Conservation (phyloP, 768 basidiomycete species). For the Mycena capillaripes region DNA sequence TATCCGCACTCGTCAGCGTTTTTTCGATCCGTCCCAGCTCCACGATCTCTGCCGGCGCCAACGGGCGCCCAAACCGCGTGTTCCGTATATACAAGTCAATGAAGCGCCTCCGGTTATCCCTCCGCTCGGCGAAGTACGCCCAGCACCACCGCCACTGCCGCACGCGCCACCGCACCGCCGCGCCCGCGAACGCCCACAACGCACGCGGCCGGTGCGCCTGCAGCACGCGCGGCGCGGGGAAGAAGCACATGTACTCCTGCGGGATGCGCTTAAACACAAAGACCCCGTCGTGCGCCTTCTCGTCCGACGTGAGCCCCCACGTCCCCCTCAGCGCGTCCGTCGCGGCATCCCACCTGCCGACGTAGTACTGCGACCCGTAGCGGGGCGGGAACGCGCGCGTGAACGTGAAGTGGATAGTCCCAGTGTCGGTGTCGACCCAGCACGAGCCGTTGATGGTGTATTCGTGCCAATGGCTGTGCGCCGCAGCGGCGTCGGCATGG, state of each 20-base stretch:
- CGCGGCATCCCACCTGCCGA: slow-evolving; percentile 20
- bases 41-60: slow-evolving; percentile 31
- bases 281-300: not conserved
- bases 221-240: slow-evolving; percentile 41
- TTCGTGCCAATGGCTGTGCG: too few relatives aligned
- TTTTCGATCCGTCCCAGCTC: slow-evolving; percentile 34
- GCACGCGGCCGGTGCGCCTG: slow-evolving; percentile 41
- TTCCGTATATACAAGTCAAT: slow-evolving; percentile 42
- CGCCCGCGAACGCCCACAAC: slow-evolving; percentile 48
- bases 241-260: slow-evolving; percentile 40
- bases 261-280: slow-evolving; percentile 44
- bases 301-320: too few relatives aligned
- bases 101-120: slow-evolving; percentile 40
- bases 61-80: slow-evolving; percentile 35
- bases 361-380: slow-evolving; percentile 9
- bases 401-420: not conserved
- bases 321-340: slow-evolving; percentile 26
- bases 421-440: slow-evolving; percentile 5
- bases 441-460: slow-evolving; percentile 28
- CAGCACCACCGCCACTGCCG: slow-evolving; percentile 43
- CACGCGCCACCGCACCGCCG: slow-evolving; percentile 38
- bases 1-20: slow-evolving; percentile 40
- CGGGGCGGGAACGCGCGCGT: slow-evolving; percentile 25
- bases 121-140: slow-evolving; percentile 47
- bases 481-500: not conserved